Evolutionary conservation across 2,329 filamentous ascomycete genomes (phyloP), one percentile per base, ranked within the genome.

Genomic region (Beauveria asiatica): DNA sequence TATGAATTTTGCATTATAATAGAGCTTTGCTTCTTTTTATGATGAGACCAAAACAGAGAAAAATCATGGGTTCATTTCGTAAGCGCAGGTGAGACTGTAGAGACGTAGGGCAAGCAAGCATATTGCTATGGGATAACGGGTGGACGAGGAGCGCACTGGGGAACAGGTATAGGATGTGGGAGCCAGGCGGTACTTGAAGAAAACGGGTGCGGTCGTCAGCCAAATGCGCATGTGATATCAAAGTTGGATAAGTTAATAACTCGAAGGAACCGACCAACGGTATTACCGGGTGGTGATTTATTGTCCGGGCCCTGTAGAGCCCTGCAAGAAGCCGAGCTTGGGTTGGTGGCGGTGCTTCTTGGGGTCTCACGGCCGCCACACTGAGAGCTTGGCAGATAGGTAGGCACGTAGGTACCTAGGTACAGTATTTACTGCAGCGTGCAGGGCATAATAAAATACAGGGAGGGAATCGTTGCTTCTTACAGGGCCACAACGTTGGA

Each of bases 1-100:
- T 19, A 23, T 39, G 16, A 27, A n/a, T 59, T 59, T 45, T 46
- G 57, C 49, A 59, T 53, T 59, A n/a, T 46, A 37, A 11, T 37
- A 37, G 33, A 37, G 33, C 16, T n/a, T 59, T 7, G 45, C 25
- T 16, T 19, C 3, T 25, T 27, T 51, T 42, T 16, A 13, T 41
- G 37, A 41, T 6, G 21, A 51, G 56, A 42, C 6, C 23, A 44
- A 58, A 19, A 25, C 10, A 41, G 33, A 23, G 16, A 57, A 50
- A 17, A 50, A n/a, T 30, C 16, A 48, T 37, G 33, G 11, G 5
- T 37, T 37, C 5, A 16, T 37, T 37, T 1, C 10, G 3, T 6
- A 37, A 10, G 33, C 16, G 33, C 33, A 37, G 33, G 11, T 37
- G 33, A 37, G 11, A 16, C 33, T 37, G 33, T 16, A 42, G 41